Evolutionary conservation across 2,329 filamentous ascomycete species (phyloP).

Genomic region (Fusarium solani-melongenae): DNA sequence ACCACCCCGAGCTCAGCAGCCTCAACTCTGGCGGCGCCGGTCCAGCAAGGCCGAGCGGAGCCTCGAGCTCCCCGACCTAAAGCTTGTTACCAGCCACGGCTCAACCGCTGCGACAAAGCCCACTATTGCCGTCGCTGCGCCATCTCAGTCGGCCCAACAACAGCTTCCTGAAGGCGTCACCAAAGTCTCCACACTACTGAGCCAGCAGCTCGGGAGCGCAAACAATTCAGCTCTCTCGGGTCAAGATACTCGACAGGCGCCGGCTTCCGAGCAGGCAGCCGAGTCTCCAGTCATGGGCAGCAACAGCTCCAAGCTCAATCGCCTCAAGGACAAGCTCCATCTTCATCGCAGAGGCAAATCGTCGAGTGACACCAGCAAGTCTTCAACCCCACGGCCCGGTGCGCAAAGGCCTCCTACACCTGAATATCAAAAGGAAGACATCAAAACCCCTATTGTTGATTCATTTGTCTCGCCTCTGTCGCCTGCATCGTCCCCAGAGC

Average conservation of each 20-base stretch:
- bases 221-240: slow-evolving; percentile 18
- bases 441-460: slow-evolving; percentile 50
- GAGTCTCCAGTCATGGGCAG: slow-evolving; percentile 48
- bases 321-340: slow-evolving; percentile 46
- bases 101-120: slow-evolving; percentile 56
- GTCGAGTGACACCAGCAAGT: slow-evolving; percentile 37
- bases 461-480: slow-evolving; percentile 56
- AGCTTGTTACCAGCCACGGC: slow-evolving; percentile 60
- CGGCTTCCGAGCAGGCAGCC: slow-evolving; percentile 26
- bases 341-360: slow-evolving; percentile 40
- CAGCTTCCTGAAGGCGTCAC: slow-evolving; percentile 28
- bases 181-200: slow-evolving; percentile 29
- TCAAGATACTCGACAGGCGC: slow-evolving; percentile 15
- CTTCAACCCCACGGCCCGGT: slow-evolving; percentile 33
- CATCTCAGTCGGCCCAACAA: slow-evolving; percentile 26
- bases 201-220: slow-evolving; percentile 26
- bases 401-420: slow-evolving; percentile 59
- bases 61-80: slow-evolving; percentile 60
- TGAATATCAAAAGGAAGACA: slow-evolving; percentile 59
- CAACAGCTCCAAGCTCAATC: slow-evolving; percentile 47
- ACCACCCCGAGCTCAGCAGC: slow-evolving; percentile 41
- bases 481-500: slow-evolving; percentile 57
- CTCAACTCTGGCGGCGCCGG: slow-evolving; percentile 61
- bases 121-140: slow-evolving; percentile 1
- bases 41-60: slow-evolving; percentile 61